Conservation (phyloP, 1,284 basidiomycete species). For the Xanthoconium separans region DNA sequence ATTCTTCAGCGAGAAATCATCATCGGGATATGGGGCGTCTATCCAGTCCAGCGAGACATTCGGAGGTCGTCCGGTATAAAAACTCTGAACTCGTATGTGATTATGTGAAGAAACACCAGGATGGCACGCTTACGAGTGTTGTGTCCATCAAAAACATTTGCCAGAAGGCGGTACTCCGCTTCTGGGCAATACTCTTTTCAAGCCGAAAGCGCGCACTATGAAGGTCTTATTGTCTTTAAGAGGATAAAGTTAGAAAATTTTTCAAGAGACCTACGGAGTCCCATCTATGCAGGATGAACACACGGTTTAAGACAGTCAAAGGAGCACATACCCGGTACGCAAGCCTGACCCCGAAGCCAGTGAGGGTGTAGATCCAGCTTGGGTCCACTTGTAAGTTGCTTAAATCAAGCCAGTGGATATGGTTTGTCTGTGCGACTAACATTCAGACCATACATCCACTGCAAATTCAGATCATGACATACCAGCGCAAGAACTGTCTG, state of each 20-base stretch:
- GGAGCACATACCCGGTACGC: slow-evolving; percentile 49
- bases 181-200: slow-evolving; percentile 41
- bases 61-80: slow-evolving; percentile 61
- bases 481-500: slow-evolving; percentile 54
- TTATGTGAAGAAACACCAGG: neutral
- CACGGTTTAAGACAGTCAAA: neutral
- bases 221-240: slow-evolving; percentile 45
- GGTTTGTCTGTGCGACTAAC: slow-evolving; percentile 46
- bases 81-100: slow-evolving; percentile 46
- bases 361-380: slow-evolving; percentile 51
- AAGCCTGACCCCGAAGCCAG: slow-evolving; percentile 57
- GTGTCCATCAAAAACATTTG: slow-evolving; percentile 59
- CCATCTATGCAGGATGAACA: slow-evolving; percentile 47
- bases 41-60: slow-evolving; percentile 51
- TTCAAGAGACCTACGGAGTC: slow-evolving; percentile 51
- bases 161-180: slow-evolving; percentile 62
- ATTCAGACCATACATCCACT: neutral
- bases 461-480: no score
- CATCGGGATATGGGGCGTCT: slow-evolving; percentile 54
- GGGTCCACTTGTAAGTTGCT: slow-evolving; percentile 50
- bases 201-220: slow-evolving; percentile 60
- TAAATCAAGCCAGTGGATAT: slow-evolving; percentile 57
- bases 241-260: neutral
- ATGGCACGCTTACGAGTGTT: slow-evolving; percentile 45
- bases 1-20: slow-evolving; percentile 39